phyloP scores from a whole-genome alignment of 2,329 filamentous ascomycete species.

The Fusarium lateritium region DNA sequence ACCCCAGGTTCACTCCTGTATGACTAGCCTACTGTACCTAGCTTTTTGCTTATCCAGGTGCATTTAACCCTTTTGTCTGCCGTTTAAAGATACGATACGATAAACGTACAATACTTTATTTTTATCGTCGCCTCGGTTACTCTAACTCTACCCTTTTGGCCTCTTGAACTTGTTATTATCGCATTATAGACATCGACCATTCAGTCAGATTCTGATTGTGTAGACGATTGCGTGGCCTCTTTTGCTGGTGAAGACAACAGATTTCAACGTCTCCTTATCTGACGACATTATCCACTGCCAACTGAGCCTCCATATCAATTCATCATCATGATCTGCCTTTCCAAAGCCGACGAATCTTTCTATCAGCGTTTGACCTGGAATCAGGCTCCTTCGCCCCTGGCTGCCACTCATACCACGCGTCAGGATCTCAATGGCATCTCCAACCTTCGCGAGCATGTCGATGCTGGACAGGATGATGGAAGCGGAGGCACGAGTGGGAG shows the following conservation, averaged over 20 bases:
- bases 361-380: constrained; percentile 66
- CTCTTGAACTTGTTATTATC: constrained; percentile 1
- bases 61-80: constrained; percentile 41
- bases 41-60: constrained; percentile 20
- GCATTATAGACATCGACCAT: constrained; percentile 12
- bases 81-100: constrained; percentile 12
- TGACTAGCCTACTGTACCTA: constrained; percentile 3
- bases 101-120: constrained; percentile 14
- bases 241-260: constrained; percentile 16
- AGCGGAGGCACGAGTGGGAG: constrained; percentile 47
- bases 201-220: constrained; percentile 14
- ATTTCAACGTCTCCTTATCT: constrained; percentile 16
- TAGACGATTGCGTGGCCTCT: constrained; percentile 25
- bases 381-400: constrained; percentile 66
- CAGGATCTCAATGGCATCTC: constrained; percentile 70
- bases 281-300: neutral
- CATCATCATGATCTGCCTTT: constrained; percentile 65
- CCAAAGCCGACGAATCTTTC: constrained; percentile 66
- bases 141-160: neutral
- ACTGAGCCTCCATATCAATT: constrained; percentile 1
- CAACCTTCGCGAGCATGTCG: constrained; percentile 63
- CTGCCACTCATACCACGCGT: constrained; percentile 65
- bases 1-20: constrained; percentile 8
- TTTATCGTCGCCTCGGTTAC: constrained; percentile 10
- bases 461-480: constrained; percentile 54